Base-by-base conservation (phyloP, 2,329 filamentous ascomycete species). In the Sporothrix pseudoabietina region DNA sequence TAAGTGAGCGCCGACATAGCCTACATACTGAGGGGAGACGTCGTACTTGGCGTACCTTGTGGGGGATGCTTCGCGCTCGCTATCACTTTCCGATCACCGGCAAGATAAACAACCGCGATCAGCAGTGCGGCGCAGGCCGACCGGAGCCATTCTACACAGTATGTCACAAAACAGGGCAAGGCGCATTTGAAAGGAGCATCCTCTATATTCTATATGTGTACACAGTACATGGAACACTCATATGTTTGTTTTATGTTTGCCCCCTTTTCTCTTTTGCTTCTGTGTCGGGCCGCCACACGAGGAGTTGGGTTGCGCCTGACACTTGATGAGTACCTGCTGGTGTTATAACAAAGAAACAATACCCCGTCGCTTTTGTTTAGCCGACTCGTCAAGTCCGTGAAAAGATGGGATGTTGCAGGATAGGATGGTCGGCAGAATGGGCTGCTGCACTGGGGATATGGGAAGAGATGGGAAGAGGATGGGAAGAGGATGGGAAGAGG, bases 41-140 rank as follows among this genome's bases (percentile, higher is more conserved):
- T 55, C 52, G 52, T 55, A 61, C 54, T 32, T 6, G 54, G 12
- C 19, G 52, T 22, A 70, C 54, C 54, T 55, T 59, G 69, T 41
- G 41, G 35, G 26, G 52, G n/a, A 35, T 71, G 69, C 69, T 35
- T 35, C 68, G 52, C 49, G 44, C 35, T 54, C 71, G 44, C 52
- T 71, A 54, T 73, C 49, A 39, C 55, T 52, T 72, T 22, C 72
- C 63, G 69, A 44, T 30, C 44, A 32, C 57, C 47, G 72, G 41
- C 55, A 47, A 41, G 55, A 71, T 66, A 54, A 71, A 47, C 44
- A 49, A 44, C 32, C 35, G 69, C 14, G n/a, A 59, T 32, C 69
- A 57, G 14, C 35, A 41, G 19, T 55, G 54, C 22, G 69, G 69
- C 69, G 54, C 10, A 49, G 39, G 69, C 39, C 39, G 54, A 35